These are phyloP conservation scores for Cicer judaicum DNA, from an alignment of 306 rosid genomes.

Conservation along the genomic window DNA sequence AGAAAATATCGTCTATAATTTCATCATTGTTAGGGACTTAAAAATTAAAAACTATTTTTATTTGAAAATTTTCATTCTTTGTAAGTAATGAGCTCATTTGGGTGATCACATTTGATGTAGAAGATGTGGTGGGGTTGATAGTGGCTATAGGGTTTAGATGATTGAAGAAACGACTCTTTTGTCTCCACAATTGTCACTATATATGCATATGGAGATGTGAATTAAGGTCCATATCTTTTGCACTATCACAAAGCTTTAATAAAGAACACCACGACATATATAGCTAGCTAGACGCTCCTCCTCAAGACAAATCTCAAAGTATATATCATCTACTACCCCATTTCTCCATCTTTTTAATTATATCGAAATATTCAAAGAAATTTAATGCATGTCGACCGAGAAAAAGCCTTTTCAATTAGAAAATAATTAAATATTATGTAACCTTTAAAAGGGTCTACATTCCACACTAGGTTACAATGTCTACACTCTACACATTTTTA, in stretches of 20 bases:
- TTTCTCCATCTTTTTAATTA: constrained; percentile 54
- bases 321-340: constrained; percentile 35
- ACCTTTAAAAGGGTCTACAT: not conserved
- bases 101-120: constrained; percentile 30
- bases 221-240: constrained; percentile 62
- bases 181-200: constrained; percentile 63
- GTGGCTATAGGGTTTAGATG: constrained; percentile 55
- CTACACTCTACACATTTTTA: not conserved
- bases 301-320: constrained; percentile 54
- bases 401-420: constrained; percentile 30
- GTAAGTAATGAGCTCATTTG: not conserved
- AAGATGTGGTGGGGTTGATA: constrained; percentile 36
- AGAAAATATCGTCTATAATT: too few relatives aligned
- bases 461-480: constrained; percentile 24
- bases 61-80: too few relatives aligned
- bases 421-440: not conserved
- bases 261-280: constrained; percentile 51
- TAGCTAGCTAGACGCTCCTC: constrained; percentile 59
- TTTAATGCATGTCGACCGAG: constrained; percentile 37
- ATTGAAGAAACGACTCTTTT: constrained; percentile 69
- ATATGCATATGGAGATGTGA: constrained; percentile 60
- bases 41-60: too few relatives aligned
- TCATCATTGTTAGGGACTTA: too few relatives aligned
- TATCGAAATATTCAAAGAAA: constrained; percentile 63
- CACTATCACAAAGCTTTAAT: constrained; percentile 62